A percentile compares a stretch with the other conserved stretches of the same genome.
phyloP scores from a whole-genome alignment of 2,329 filamentous ascomycete genomes.

The Macrophomina pseudophaseolina region DNA sequence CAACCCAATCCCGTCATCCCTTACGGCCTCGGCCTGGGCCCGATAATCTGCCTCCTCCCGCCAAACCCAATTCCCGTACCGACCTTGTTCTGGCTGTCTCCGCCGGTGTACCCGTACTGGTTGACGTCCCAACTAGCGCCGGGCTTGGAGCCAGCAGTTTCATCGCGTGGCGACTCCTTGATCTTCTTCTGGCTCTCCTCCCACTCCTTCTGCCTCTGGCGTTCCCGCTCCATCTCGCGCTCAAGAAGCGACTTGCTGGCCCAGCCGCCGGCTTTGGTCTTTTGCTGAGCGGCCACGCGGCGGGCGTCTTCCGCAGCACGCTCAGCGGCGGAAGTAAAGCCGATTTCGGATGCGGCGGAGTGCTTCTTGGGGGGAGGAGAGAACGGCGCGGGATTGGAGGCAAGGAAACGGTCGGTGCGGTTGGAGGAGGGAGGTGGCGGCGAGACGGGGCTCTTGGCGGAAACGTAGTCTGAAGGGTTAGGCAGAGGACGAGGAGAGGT shows the following conservation, averaged over 20 bases:
- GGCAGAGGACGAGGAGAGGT: conserved; percentile 37
- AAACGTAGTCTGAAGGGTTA: conserved; percentile 35
- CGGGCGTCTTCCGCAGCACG: conserved; percentile 59
- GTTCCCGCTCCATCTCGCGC: conserved; percentile 80
- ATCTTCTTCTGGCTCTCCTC: conserved; percentile 74
- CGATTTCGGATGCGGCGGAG: conserved; percentile 60
- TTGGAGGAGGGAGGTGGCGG: conserved; percentile 40
- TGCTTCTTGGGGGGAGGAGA: conserved; percentile 56
- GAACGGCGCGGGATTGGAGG: conserved; percentile 59
- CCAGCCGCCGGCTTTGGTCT: conserved; percentile 67
- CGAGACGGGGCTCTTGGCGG: conserved; percentile 29
- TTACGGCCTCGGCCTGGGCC: conserved; percentile 63
- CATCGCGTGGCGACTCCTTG: conserved; percentile 59
- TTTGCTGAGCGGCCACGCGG: conserved; percentile 62
- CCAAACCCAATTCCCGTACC: conserved; percentile 68
- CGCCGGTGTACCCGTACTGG: conserved; percentile 77
- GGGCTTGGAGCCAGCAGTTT: conserved; percentile 67
- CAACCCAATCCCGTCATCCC: neutral
- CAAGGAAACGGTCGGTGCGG: conserved; percentile 64
- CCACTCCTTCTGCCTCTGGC: conserved; percentile 79
- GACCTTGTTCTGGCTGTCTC: conserved; percentile 72
- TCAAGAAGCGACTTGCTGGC: conserved; percentile 74
- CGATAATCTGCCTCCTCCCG: conserved; percentile 77
- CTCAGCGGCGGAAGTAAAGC: conserved; percentile 51
- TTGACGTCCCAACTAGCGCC: conserved; percentile 77